These are phyloP conservation scores for Protomyces inundatus DNA, from an alignment of 1,139 yeast species.

Conservation along the genomic window DNA sequence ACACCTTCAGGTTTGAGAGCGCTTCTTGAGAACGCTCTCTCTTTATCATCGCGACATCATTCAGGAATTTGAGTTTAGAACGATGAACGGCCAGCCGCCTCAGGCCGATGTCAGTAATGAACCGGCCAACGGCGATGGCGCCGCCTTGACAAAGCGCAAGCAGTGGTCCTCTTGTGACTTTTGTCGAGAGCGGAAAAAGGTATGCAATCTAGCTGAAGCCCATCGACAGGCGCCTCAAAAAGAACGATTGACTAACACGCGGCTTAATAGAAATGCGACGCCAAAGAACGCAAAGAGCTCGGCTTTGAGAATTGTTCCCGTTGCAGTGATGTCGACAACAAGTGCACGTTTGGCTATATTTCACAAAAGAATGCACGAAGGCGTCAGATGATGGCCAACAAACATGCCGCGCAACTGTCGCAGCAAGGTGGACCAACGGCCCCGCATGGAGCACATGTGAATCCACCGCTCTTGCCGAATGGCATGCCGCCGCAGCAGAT, in stretches of 20 bases:
- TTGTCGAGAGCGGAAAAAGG: conserved; percentile 16
- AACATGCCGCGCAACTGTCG: background rate
- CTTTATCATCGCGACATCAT: no score
- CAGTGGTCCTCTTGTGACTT: conserved; percentile 23
- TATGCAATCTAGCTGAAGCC: background rate
- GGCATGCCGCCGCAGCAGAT: background rate
- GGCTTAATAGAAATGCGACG: background rate
- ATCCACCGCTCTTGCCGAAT: background rate
- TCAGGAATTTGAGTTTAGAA: no score
- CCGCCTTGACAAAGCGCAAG: conserved; percentile 5
- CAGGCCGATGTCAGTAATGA: no score
- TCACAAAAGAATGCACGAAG: conserved; percentile 4
- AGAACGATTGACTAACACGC: background rate
- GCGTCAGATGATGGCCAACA: conserved; percentile 10
- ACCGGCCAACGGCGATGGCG: background rate
- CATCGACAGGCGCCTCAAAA: background rate
- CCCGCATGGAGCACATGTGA: background rate
- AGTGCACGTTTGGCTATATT: conserved; percentile 13
- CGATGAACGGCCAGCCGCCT: no score
- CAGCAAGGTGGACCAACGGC: background rate
- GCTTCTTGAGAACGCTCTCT: no score
- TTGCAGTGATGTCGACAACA: background rate
- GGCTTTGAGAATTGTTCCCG: conserved; percentile 8
- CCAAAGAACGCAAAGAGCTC: background rate
- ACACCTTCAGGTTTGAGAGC: no score